Base-by-base conservation (phyloP, 2,329 filamentous ascomycete genomes). In the Exophiala bonariae region DNA sequence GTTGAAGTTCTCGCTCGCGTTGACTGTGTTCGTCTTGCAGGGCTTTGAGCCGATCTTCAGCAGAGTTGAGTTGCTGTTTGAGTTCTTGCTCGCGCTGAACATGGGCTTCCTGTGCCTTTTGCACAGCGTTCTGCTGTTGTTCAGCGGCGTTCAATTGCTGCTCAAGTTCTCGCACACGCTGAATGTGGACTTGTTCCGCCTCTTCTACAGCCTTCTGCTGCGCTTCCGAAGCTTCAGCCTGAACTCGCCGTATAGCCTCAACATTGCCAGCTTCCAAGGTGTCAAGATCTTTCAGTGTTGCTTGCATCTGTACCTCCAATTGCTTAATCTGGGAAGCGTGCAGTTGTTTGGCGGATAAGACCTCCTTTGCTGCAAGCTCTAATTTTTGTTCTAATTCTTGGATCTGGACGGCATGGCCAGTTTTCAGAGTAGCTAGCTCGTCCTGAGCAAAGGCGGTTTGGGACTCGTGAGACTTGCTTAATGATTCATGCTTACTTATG, bases 381-480 rank as follows among this genome's bases (percentile, higher is more conserved):
- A 71, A 58, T 40, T 66, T 66, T 30, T 66, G 57, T 40, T 67
- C 58, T 3, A 70, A 59, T 30, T 58, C 41, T 35, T 66, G 59
- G 18, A 70, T 47, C 38, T 67, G 65, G 13, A 55, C 47, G 13
- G 63, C 57, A 45, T 70, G 65, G 2, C 50, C 54, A 2, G 50
- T 47, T 53, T 63, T 64, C 38, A 52, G 32, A 3, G 43, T 30
- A 4, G 33, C 33, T 30, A 48, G 26, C 36, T 55, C 44, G 38
- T 49, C 37, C 33, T 43, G 33, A 37, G 32, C n/a, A 17, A 8
- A 16, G 28, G 23, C 3, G 28, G 17, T 8, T 30, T 33, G 10
- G 6, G 23, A 26, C 11, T 26, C 23, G 23, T 26, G 23, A 11
- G 23, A 6, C 23, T 26, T 26, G 23, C 23, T 26, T 11, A 26